These are phyloP conservation scores for Flaveria linearis DNA, from an alignment of 129 eudicot genomes.

Conservation along the genomic window DNA sequence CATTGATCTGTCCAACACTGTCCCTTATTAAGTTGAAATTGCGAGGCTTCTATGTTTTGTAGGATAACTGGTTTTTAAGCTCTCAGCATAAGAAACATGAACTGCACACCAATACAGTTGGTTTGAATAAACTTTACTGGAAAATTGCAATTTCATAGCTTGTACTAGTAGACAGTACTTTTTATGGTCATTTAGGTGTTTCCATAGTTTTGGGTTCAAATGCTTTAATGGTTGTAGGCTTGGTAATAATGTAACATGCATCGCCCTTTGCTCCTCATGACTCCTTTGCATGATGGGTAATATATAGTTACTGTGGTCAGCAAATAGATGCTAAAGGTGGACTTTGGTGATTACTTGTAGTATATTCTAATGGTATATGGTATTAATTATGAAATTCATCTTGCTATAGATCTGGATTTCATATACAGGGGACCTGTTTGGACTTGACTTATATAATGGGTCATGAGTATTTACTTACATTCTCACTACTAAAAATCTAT, in stretches of 20 bases:
- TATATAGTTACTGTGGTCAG: too few relatives aligned
- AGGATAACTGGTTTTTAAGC: not conserved
- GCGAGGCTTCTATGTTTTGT: not conserved
- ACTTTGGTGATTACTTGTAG: too few relatives aligned
- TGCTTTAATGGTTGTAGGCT: not conserved
- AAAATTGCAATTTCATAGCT: not conserved
- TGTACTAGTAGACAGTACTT: not conserved
- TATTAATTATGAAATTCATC: too few relatives aligned
- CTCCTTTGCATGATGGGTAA: too few relatives aligned
- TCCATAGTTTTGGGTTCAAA: not conserved
- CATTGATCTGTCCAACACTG: not conserved
- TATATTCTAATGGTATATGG: too few relatives aligned
- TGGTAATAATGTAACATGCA: not conserved
- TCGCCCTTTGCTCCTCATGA: not conserved
- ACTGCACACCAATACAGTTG: not conserved
- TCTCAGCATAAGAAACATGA: not conserved
- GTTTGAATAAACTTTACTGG: not conserved
- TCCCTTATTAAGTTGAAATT: not conserved
- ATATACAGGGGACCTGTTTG: too few relatives aligned
- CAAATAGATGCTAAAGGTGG: too few relatives aligned
- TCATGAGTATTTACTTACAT: too few relatives aligned
- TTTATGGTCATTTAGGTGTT: not conserved
- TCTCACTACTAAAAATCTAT: too few relatives aligned
- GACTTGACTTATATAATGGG: too few relatives aligned
- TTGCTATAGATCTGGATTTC: too few relatives aligned